These are phyloP conservation scores for Aspergillus sp. DNA, from an alignment of 2,329 filamentous ascomycete genomes.

Conservation along the genomic window DNA sequence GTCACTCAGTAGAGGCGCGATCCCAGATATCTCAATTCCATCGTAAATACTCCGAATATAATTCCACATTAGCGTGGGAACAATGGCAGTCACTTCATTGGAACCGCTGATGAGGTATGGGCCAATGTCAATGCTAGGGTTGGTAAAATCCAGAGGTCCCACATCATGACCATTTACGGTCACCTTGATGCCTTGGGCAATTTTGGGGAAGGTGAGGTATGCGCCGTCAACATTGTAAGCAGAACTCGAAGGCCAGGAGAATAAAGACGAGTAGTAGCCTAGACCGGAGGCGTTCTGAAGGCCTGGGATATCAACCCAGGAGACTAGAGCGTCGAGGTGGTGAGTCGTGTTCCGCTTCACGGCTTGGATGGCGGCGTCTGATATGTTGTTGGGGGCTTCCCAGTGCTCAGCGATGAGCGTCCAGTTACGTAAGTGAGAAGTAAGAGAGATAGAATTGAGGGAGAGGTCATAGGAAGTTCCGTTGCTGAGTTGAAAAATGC, in stretches of 20 bases:
- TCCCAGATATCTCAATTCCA: slow-evolving; percentile 6
- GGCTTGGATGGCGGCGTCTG: slow-evolving; percentile 19
- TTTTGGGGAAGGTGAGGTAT: slow-evolving; percentile 22
- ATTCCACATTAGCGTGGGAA: slow-evolving; percentile 27
- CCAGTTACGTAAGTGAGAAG: slow-evolving; percentile 13
- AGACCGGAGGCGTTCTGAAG: slow-evolving; percentile 23
- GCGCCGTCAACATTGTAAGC: slow-evolving; percentile 16
- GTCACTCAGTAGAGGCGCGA: background rate
- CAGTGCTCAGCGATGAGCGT: slow-evolving; percentile 24
- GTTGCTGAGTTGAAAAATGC: slow-evolving; percentile 14
- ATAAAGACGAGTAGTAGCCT: slow-evolving; percentile 23
- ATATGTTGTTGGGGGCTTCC: slow-evolving; percentile 23
- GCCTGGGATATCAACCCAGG: slow-evolving; percentile 22
- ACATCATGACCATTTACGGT: slow-evolving; percentile 22
- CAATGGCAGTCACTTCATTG: slow-evolving; percentile 17
- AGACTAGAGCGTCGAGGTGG: slow-evolving; percentile 17
- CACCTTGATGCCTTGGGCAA: slow-evolving; percentile 17
- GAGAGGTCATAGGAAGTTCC: slow-evolving; percentile 11
- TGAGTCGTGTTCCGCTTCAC: slow-evolving; percentile 26
- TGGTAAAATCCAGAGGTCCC: slow-evolving; percentile 18
- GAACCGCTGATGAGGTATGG: slow-evolving; percentile 12
- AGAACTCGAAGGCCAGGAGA: slow-evolving; percentile 18
- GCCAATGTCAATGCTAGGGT: slow-evolving; percentile 15
- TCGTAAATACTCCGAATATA: slow-evolving; percentile 19
- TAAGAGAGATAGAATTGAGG: slow-evolving; percentile 5